Base-by-base conservation (phyloP, 2,329 filamentous ascomycete species). In the Nemania serpens region DNA sequence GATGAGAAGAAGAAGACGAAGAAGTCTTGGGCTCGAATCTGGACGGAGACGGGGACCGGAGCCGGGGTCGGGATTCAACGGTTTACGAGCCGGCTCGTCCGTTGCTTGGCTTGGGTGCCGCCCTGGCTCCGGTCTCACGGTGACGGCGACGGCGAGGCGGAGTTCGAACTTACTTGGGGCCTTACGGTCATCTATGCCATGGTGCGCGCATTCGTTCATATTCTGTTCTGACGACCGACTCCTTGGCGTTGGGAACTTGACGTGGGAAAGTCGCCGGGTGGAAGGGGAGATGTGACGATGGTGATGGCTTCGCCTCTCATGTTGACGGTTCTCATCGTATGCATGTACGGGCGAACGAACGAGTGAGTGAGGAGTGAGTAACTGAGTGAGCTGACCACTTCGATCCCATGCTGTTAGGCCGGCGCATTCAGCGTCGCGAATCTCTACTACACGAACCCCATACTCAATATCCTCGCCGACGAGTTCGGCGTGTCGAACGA, bases 391-490 rank as follows among this genome's bases (percentile, higher is more conserved):
- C 25, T 29, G 25, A 29, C n/a, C 25, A 29, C 25, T 29, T 29
- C 25, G 25, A 29, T 29, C 25, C 25, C 25, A 29, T 29, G 4
- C 7, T 7, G 25, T 29, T 7, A 85, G 83, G 76, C 83, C 2
- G 77, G 78, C 0, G 82, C 87, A 3, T 87, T 91, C 66, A 91
- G 89, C 0, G 91, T 93, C 6, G 90, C 90, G 17, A 93, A 93
- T 67, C 78, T 94, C 2, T 94, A 94, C 76, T 93, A 94, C 75
- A 91, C 84, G 61, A 90, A 93, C 69, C 90, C 91, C 0, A 90
- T 94, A 48, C 78, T 94, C 22, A 91, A 93, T 70, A 84, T 90
- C 52, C 81, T 95, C 42, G 90, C 91, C 0, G 73, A 80, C 10
- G 88, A 90, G 15, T 94, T 95, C 70, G 70, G 82, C 55, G 88